These are phyloP conservation scores for Friedmanniomyces simplex DNA, from an alignment of 495 filamentous ascomycete genomes.

Conservation along the genomic window DNA sequence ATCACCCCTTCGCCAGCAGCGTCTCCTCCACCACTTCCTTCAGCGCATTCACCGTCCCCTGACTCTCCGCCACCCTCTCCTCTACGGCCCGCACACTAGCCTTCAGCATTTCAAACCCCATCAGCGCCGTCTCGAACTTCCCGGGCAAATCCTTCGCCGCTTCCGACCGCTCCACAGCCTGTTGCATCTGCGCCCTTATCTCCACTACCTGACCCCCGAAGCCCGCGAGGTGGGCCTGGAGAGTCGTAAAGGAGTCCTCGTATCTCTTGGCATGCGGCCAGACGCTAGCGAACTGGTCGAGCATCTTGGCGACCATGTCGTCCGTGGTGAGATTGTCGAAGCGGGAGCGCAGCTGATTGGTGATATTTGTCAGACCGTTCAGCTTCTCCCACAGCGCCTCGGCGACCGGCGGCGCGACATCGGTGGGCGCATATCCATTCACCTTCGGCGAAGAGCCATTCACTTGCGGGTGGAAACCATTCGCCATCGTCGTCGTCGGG, in stretches of 20 bases:
- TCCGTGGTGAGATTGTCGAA: conserved; percentile 18
- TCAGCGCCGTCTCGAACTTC: background rate
- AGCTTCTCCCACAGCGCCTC: background rate
- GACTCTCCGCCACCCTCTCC: background rate
- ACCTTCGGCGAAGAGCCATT: background rate
- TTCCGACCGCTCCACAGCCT: background rate
- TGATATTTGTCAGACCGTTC: background rate
- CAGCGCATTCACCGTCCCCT: background rate
- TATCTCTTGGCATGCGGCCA: conserved; percentile 16
- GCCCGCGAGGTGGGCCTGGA: background rate
- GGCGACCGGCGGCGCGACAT: background rate
- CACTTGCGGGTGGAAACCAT: background rate
- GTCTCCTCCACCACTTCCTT: background rate
- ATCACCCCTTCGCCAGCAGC: background rate
- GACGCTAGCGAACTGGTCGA: conserved; percentile 6
- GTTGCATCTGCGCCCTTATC: background rate
- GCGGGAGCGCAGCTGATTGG: background rate
- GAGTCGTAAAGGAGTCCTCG: background rate
- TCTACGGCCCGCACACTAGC: too few relatives aligned
- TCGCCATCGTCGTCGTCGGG: too few relatives aligned
- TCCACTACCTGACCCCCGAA: background rate
- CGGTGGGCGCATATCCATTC: background rate
- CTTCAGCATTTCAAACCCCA: background rate
- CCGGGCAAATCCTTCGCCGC: background rate
- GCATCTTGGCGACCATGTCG: conserved; percentile 8